Evolutionary conservation across 1,139 yeast genomes (phyloP), one percentile per base, ranked within the genome.

Genomic region (Yamadazyma membranifaciens): DNA sequence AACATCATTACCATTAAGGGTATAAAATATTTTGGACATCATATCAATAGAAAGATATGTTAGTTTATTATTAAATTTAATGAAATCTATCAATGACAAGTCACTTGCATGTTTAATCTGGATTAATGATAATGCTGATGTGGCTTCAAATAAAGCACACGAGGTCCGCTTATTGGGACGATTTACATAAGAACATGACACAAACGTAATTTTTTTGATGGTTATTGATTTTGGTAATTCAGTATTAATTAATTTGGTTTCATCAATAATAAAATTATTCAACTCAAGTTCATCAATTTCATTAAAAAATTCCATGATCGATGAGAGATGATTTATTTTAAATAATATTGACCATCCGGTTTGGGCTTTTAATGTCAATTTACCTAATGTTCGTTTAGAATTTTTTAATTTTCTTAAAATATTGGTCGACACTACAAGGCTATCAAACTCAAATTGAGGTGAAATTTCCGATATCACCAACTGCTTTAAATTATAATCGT

Each of bases 191-290:
- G 51, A 45, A 43, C 73, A 67, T 2, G 65, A 50, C 15, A 51
- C 41, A 31, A 68, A 48, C 1, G 51, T 44, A 13, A 67, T 42
- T 24, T 49, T 51, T 1, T 48, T 34, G 6, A 67, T 56, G n/a
- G 34, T 25, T 17, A 11, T 13, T 13, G 14, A 13, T 12, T 33
- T 24, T 24, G 29, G 35, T 3, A 20, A n/a, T 9, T 32, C 33
- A 7, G 24, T 20, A 31, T 15, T 13, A 16, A 32, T 30, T 6
- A 60, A 45, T 34, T 51, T 55, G 1, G 48, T 16, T 32, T 57
- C 60, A 45, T 77, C 82, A 24, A 80, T 65, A 12, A 75, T 68
- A 49, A 80, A 68, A 48, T 77, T 75, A 34, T 64, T 62, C 31
- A 80, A 57, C 9, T 60, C 59, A 13, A 80, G 55, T 39, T 71